Evolutionary conservation across 2,329 filamentous ascomycete species (phyloP).

Genomic region (Blastomyces gilchristii): DNA sequence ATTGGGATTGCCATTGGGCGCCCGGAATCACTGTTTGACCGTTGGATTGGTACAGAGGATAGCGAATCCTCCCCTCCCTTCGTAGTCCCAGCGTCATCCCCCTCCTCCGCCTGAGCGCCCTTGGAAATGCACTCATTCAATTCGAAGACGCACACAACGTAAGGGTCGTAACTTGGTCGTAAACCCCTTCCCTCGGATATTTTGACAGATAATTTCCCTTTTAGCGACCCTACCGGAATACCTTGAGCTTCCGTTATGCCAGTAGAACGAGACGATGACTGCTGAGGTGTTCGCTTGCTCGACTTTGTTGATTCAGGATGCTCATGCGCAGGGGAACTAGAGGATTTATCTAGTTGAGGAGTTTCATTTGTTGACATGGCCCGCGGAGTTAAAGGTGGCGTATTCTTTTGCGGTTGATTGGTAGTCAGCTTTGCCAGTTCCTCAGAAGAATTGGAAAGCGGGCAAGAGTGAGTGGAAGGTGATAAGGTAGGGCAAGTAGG

Average conservation of each 20-base stretch:
- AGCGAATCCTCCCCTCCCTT: slow-evolving; percentile 42
- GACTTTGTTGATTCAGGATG: slow-evolving; percentile 19
- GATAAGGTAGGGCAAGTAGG: slow-evolving; percentile 41
- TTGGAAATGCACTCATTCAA: slow-evolving; percentile 92
- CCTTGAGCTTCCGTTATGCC: slow-evolving; percentile 29
- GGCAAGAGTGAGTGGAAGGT: slow-evolving; percentile 30
- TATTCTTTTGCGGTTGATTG: slow-evolving; percentile 64
- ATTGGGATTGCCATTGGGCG: slow-evolving; percentile 91
- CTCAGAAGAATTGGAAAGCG: slow-evolving; percentile 35
- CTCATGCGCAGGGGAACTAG: slow-evolving; percentile 18
- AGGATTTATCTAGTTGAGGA: slow-evolving; percentile 22
- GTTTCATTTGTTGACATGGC: slow-evolving; percentile 68
- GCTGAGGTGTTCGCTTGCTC: slow-evolving; percentile 14
- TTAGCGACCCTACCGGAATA: slow-evolving; percentile 59
- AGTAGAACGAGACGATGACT: slow-evolving; percentile 14
- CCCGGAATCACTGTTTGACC: slow-evolving; percentile 70
- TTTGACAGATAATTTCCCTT: slow-evolving; percentile 81
- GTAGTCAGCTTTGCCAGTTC: slow-evolving; percentile 63
- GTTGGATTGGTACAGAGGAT: slow-evolving; percentile 52
- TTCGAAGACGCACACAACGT: slow-evolving; percentile 94
- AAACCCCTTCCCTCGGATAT: slow-evolving; percentile 78
- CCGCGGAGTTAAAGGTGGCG: slow-evolving; percentile 78
- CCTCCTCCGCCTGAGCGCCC: slow-evolving; percentile 57
- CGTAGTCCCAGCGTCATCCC: slow-evolving; percentile 52
- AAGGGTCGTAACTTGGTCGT: slow-evolving; percentile 74